Evolutionary conservation across 192 early-diverging fungal species (phyloP), one percentile per base, ranked within the genome.

Genomic region (Coemansia sp.): DNA sequence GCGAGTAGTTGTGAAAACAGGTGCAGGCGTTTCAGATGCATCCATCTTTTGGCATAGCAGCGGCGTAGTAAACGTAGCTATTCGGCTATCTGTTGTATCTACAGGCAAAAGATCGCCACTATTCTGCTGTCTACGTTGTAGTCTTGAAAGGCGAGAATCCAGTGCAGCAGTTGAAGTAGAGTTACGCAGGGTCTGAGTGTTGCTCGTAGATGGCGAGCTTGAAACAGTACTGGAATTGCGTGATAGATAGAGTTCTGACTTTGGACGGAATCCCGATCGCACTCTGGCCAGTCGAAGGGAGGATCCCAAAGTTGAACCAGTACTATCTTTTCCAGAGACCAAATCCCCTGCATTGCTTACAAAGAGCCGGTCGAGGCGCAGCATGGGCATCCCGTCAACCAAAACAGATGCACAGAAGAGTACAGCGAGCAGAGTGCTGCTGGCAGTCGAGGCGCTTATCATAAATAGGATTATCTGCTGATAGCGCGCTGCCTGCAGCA

Each of bases 391-490:
- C 7, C 31, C 30, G 61, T 80, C 73, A 9, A 80, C 62, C n/a
- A 80, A 41, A 23, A 75, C 65, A 21, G 62, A 80, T 8, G 73
- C 73, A 44, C 72, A 68, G 47, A 71, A 80, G 9, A 80, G 38
- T 4, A 80, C 78, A 14, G 72, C 34, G 1, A 82, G 68, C 28
- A 90, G 64, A 0, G 85, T 82, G 49, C 85, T 88, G 25, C 92
- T 81, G 12, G 85, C 85, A 9, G 85, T 84, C 18, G 86, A 85
- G 0, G 91, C 87, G 14, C 85, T 85, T 22, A 95, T 89, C 89
- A 95, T 90, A 69, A 92, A 94, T 84, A 92, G 85, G 53, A 95
- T 89, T 52, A 93, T 89, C 61, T 90, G 87, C 69, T 93, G 92
- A 62, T 91, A 93, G 49, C 86, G 81, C n/a, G 87, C 88, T 0